Base-by-base conservation (phyloP, 2,329 filamentous ascomycete genomes). In the Colletotrichum filicis region DNA sequence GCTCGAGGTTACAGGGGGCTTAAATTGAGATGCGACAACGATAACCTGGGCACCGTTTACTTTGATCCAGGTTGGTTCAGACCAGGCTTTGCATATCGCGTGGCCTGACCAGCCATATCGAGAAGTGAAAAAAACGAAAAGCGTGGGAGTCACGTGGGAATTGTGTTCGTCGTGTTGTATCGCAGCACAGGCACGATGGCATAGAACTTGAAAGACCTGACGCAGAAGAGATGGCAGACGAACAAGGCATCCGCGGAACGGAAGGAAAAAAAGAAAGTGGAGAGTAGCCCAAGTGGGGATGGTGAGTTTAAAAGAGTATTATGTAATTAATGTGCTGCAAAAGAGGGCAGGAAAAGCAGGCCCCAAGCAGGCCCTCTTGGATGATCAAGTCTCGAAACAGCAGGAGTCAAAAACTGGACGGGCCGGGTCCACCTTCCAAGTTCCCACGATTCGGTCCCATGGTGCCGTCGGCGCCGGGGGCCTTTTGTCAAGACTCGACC, bases 361-460 rank as follows among this genome's bases (percentile, higher is more conserved):
- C 37, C 37, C 37, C 16, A 19, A 16, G 32, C 32, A 35, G 42
- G 42, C 19, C 30, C 8, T 24, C 30, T 46, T 9, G 24, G 61
- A 19, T 67, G 63, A 61, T 67, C 56, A 28, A 52, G 65, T 61
- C 69, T 69, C 69, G 69, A 69, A 69, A 72, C 58, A 72, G 69
- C 65, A 69, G 69, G 65, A 69, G 69, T 72, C 58, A 63, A 53
- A 28, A 37, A 55, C 42, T 56, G 68, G 57, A 62, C 69, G 37
- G 65, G 57, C 65, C 69, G 65, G 69, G 26, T 59, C 65, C 69
- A 72, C 64, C 63, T 71, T 62, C 65, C 69, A 72, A 57, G 46
- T 71, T 62, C 49, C 57, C 35, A 61, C 30, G 37, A 35, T n/a
- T 58, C 35, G 26, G 57, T 55, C 64, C 37, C 69, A 71, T 37